A percentile compares a stretch with the other conserved stretches of the same genome.
Evolutionary conservation across 2,329 filamentous ascomycete species (phyloP).

Genomic region (Lizonia empirigonia): DNA sequence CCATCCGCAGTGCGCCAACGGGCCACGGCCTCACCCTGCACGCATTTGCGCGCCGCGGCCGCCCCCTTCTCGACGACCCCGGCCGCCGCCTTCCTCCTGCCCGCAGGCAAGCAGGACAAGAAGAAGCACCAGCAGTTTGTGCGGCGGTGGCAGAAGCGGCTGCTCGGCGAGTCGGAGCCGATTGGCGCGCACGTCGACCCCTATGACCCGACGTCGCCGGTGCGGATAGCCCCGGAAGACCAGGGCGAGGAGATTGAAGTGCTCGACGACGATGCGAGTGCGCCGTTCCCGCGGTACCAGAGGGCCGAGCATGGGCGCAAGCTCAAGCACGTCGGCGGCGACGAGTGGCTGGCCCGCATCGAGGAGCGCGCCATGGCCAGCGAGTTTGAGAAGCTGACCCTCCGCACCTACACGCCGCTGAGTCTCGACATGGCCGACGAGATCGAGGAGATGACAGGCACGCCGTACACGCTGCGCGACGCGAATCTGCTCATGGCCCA

Average conservation of each 20-base stretch:
- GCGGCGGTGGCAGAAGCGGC: constrained; percentile 45
- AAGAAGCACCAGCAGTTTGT: constrained; percentile 46
- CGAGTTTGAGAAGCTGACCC: constrained; percentile 45
- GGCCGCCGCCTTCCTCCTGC: constrained; percentile 29
- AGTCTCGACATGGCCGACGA: constrained; percentile 38
- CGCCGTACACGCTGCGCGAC: constrained; percentile 36
- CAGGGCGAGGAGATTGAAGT: constrained; percentile 43
- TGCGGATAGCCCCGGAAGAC: constrained; percentile 45
- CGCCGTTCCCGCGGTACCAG: constrained; percentile 11
- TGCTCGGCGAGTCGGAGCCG: constrained; percentile 45
- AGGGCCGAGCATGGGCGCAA: constrained; percentile 35
- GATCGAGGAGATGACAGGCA: constrained; percentile 40
- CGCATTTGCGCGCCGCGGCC: constrained; percentile 22
- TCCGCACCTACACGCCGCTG: constrained; percentile 40
- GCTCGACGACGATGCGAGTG: constrained; percentile 31
- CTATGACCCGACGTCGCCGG: constrained; percentile 44
- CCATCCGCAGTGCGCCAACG: constrained; percentile 23
- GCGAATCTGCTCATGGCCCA: constrained; percentile 39
- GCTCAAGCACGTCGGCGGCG: constrained; percentile 60
- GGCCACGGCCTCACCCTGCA: constrained; percentile 22
- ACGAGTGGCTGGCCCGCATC: constrained; percentile 49
- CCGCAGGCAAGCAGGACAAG: constrained; percentile 39
- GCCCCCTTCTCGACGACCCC: constrained; percentile 42
- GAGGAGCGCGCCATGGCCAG: constrained; percentile 37
- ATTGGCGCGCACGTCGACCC: constrained; percentile 47